phyloP scores from a whole-genome alignment of 257 asterid species.

The Nemophila menziesii region DNA sequence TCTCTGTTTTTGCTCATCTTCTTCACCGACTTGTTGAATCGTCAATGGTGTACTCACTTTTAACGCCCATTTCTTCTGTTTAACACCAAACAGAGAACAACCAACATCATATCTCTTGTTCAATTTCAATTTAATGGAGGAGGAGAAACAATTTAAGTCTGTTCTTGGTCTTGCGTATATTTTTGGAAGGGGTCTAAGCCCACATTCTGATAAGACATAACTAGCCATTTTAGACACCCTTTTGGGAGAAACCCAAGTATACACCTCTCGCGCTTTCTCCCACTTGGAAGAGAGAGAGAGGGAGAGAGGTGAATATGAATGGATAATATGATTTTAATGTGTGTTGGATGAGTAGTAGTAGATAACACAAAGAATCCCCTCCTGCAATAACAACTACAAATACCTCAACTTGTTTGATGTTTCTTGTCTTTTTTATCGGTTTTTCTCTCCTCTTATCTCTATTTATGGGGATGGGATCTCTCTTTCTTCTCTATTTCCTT shows the following conservation, averaged over 20 bases:
- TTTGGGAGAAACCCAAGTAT: not conserved
- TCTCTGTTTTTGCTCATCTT: constrained; percentile 7
- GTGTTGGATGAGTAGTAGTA: constrained; percentile 6
- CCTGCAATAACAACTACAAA: constrained; percentile 20
- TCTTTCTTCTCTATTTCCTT: too few species aligned
- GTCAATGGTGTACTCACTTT: constrained; percentile 69
- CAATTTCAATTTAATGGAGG: constrained; percentile 22
- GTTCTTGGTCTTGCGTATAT: constrained; percentile 28
- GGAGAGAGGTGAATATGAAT: not conserved
- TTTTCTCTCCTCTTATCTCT: too few species aligned
- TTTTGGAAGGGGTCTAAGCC: constrained; percentile 27
- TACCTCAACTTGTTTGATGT: constrained; percentile 20
- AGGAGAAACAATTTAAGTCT: constrained; percentile 11
- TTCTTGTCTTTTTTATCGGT: constrained; percentile 9
- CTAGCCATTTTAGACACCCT: constrained; percentile 16
- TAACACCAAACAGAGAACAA: constrained; percentile 13
- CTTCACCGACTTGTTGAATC: constrained; percentile 38
- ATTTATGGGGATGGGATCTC: too few species aligned
- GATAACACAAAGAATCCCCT: constrained; percentile 27
- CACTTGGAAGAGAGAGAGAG: constrained; percentile 1
- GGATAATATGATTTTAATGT: not conserved
- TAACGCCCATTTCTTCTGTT: constrained; percentile 49
- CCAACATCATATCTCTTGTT: constrained; percentile 18
- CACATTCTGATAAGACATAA: constrained; percentile 35
- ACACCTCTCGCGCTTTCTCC: constrained; percentile 9